Base-by-base conservation (phyloP, 2,329 filamentous ascomycete species). In the Ramularia collo-cygni region DNA sequence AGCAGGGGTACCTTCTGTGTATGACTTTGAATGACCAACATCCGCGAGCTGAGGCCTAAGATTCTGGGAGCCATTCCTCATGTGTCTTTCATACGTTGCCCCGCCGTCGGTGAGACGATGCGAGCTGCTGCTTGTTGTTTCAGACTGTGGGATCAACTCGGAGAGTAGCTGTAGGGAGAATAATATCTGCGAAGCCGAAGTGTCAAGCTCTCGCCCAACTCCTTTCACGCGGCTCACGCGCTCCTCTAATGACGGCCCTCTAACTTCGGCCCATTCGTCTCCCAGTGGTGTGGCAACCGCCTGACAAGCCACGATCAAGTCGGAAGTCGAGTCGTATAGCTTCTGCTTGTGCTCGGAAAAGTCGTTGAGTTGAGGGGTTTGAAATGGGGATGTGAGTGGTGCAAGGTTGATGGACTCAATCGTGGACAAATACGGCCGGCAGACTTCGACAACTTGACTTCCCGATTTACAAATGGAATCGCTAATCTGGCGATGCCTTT, bases 201-300 rank as follows among this genome's bases (percentile, higher is more conserved):
- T 85, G 60, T 96, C 88, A 13, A 98, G 70, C 33, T 90, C 84
- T 52, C 83, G 78, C 8, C 82, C 79, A 46, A 86, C 84, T 43
- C 79, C 74, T 37, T 83, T 78, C 43, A 95, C 87, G 47, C 85
- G 82, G 48, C 83, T 84, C 17, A 96, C 65, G 15, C 92, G 80
- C 51, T 86, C 86, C 57, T 95, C 90, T 19, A 98, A 70, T 6
- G 89, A 85, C 59, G 94, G 87, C 2, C 88, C 87, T 30, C 88
- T 80, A n/a, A 89, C 72, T 60, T 95, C 88, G 3, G 89, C 79
- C 92, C 92, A 98, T 65, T 98, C 92, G 59, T 98, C 92, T 7
- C 83, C 85, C 30, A 98, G 65, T 4, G 92, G 92, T 7, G 86
- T 86, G 4, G 88, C 85, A n/a, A 96, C 83, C 16, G 85, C 80